Evolutionary conservation across 1,284 basidiomycete genomes (phyloP).

Genomic region (Ceratobasidium sp.): DNA sequence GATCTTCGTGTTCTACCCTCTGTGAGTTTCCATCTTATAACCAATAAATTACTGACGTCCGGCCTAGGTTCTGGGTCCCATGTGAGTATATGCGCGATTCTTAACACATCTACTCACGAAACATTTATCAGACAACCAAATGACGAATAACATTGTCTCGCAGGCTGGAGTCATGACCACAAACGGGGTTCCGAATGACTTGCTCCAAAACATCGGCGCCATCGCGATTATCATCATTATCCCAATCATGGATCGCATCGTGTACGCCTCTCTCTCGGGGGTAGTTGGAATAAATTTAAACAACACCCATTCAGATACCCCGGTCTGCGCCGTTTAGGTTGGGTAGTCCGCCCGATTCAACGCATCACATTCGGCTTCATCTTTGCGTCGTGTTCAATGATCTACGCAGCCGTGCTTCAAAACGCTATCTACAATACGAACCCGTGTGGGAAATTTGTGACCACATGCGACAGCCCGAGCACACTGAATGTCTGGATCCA

Average conservation of each 20-base stretch:
- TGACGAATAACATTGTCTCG: constrained; percentile 42
- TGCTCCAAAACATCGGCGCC: constrained; percentile 33
- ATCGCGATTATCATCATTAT: constrained; percentile 41
- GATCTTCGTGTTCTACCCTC: constrained; percentile 55
- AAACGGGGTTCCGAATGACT: constrained; percentile 39
- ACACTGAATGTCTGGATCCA: constrained; percentile 80
- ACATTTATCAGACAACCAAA: constrained; percentile 31
- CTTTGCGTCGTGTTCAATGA: constrained; percentile 67
- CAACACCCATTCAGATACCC: constrained; percentile 67
- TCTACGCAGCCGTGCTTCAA: constrained; percentile 72
- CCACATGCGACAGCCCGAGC: constrained; percentile 64
- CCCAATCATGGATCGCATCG: constrained; percentile 36
- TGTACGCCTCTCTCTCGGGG: background rate
- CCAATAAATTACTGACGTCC: background rate
- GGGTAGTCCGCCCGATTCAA: constrained; percentile 80
- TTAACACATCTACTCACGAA: background rate
- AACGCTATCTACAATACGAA: constrained; percentile 80
- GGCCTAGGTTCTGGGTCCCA: constrained; percentile 32
- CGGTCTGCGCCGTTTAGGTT: constrained; percentile 69
- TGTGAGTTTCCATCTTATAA: constrained; percentile 5
- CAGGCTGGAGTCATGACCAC: constrained; percentile 37
- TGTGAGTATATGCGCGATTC: constrained; percentile 21
- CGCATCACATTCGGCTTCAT: constrained; percentile 74
- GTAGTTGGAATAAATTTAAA: too few relatives aligned
- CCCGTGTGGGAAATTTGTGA: constrained; percentile 73